phyloP scores from a whole-genome alignment of 73 alveolate species.

The Paramecium caudatum region DNA sequence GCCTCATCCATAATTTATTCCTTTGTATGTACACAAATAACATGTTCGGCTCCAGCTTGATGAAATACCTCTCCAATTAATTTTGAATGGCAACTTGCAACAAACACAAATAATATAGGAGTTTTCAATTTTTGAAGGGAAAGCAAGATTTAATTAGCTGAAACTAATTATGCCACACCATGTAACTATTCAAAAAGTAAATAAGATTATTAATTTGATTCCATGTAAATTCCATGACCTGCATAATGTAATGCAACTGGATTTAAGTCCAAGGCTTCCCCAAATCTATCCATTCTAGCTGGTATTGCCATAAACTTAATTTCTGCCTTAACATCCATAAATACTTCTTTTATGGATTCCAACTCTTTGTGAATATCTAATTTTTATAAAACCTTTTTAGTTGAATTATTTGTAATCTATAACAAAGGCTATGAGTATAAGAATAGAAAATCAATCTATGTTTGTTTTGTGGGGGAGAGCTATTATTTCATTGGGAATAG shows the following conservation, averaged over 20 bases:
- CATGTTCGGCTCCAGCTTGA: conserved; percentile 84
- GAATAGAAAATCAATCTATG: conserved; percentile 37
- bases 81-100: conserved; percentile 84
- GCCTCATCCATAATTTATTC: conserved; percentile 81
- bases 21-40: conserved; percentile 80
- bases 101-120: conserved; percentile 79
- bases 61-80: conserved; percentile 80
- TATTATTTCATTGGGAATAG: conserved; percentile 15
- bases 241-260: conserved; percentile 58
- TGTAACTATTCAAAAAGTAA: conserved; percentile 49
- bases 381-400: conserved; percentile 18
- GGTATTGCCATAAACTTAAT: conserved; percentile 32
- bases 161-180: conserved; percentile 62
- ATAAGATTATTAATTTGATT: conserved; percentile 27
- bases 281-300: conserved; percentile 67
- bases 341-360: conserved; percentile 52
- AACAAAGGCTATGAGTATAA: conserved; percentile 47
- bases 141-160: conserved; percentile 38
- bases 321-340: neutral
- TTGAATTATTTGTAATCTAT: neutral
- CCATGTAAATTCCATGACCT: conserved; percentile 66
- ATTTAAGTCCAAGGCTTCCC: conserved; percentile 50
- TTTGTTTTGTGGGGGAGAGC: neutral
- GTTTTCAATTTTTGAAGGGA: conserved; percentile 35
- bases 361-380: conserved; percentile 28